A percentile compares a stretch with the other conserved stretches of the same genome.
Evolutionary conservation across 768 basidiomycete genomes (phyloP).

Genomic region (Collybia sordida): DNA sequence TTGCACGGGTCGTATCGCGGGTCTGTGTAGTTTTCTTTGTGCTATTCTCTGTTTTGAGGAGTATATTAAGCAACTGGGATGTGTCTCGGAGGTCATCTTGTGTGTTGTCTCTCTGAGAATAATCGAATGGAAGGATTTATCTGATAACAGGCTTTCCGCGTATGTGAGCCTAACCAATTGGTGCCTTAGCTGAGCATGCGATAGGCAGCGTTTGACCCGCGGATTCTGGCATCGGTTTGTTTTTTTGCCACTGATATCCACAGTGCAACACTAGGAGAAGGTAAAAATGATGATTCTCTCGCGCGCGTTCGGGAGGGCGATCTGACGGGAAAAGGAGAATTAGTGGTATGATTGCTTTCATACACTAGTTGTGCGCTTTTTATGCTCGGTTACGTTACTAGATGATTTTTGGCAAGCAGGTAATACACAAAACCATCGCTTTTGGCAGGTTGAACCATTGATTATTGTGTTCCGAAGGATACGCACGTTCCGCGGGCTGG

Average conservation of each 20-base stretch:
- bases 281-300: constrained; percentile 82
- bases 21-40: constrained; percentile 33
- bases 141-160: constrained; percentile 36
- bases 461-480: constrained; percentile 48
- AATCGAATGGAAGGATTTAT: not conserved
- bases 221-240: constrained; percentile 83
- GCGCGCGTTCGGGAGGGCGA: constrained; percentile 72
- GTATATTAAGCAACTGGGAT: constrained; percentile 71
- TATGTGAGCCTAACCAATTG: constrained; percentile 17
- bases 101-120: constrained; percentile 29
- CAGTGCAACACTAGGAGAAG: constrained; percentile 80
- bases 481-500: constrained; percentile 91
- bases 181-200: not conserved
- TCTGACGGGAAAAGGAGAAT: constrained; percentile 75
- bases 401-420: constrained; percentile 97
- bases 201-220: constrained; percentile 85
- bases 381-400: constrained; percentile 23
- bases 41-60: constrained; percentile 10
- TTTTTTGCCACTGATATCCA: constrained; percentile 97
- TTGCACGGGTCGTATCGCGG: constrained; percentile 91
- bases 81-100: constrained; percentile 87
- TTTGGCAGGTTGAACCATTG: not conserved
- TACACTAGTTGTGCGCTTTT: not conserved
- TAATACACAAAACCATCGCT: constrained; percentile 30
- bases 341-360: constrained; percentile 51